Evolutionary conservation across 306 rosid genomes (phyloP).

Genomic region (Cercis canadensis): DNA sequence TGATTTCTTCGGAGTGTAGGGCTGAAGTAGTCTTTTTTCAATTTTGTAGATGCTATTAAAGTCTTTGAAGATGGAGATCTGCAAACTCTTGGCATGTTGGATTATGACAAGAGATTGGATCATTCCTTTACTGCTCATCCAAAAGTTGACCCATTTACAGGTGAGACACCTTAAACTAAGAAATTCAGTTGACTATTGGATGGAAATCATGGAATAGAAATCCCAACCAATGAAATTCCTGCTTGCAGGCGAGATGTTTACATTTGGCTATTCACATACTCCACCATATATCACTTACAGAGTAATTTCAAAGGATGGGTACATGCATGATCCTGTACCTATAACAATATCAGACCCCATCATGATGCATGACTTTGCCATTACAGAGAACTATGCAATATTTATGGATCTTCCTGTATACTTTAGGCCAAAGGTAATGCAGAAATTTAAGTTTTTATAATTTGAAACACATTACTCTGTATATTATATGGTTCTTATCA

Average conservation of each 20-base stretch:
- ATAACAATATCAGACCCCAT: constrained; percentile 83
- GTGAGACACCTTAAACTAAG: constrained; percentile 48
- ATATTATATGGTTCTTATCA: constrained; percentile 10
- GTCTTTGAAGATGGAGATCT: constrained; percentile 97
- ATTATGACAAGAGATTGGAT: constrained; percentile 90
- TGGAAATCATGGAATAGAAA: constrained; percentile 20
- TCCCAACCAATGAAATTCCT: constrained; percentile 34
- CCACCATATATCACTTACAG: constrained; percentile 93
- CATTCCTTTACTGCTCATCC: constrained; percentile 99
- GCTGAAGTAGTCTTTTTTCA: constrained; percentile 37
- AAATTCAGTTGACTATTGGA: constrained; percentile 18
- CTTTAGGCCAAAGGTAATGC: constrained; percentile 85
- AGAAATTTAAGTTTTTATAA: constrained; percentile 18
- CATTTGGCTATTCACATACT: constrained; percentile 85
- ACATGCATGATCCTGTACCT: constrained; percentile 92
- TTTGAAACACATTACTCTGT: background rate
- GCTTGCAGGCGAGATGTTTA: constrained; percentile 93
- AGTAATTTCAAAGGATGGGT: constrained; percentile 88
- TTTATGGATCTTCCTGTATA: constrained; percentile 92
- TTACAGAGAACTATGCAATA: constrained; percentile 84
- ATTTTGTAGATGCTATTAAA: constrained; percentile 76
- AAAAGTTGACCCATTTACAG: constrained; percentile 93
- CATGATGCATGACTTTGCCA: constrained; percentile 99
- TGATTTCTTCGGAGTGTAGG: constrained; percentile 28
- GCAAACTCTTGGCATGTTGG: constrained; percentile 89